Evolutionary conservation across 2,329 filamentous ascomycete genomes (phyloP).

Genomic region (Zymoseptoria pseudotritici): DNA sequence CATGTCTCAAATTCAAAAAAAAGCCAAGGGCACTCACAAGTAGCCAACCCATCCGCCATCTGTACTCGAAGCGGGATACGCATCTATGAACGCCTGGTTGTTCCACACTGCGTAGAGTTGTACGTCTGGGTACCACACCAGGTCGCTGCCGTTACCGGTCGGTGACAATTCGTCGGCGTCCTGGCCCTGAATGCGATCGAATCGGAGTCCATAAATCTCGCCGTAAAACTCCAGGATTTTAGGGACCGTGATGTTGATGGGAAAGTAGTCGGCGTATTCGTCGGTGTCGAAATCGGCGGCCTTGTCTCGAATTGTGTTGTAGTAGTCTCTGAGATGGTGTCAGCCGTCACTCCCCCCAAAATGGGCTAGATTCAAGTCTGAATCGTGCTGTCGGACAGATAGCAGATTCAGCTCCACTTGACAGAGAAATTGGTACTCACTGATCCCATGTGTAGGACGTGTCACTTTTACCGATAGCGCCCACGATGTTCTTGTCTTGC

Average conservation of each 20-base stretch:
- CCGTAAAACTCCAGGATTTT: slow-evolving; percentile 9
- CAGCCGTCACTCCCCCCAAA: neutral
- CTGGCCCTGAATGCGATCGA: slow-evolving; percentile 40
- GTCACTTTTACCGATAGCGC: neutral
- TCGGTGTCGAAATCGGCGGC: neutral
- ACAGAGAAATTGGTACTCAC: neutral
- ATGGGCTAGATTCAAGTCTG: too few relatives aligned
- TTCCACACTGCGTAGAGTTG: neutral
- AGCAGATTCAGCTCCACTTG: too few relatives aligned
- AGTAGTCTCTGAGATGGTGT: neutral
- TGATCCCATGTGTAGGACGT: neutral
- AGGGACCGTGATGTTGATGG: slow-evolving; percentile 1
- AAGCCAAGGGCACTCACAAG: neutral
- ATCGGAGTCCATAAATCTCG: slow-evolving; percentile 7
- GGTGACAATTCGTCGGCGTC: slow-evolving; percentile 52
- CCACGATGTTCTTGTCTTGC: neutral
- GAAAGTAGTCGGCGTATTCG: slow-evolving; percentile 9
- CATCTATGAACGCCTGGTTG: neutral
- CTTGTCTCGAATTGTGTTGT: neutral
- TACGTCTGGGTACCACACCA: slow-evolving; percentile 8
- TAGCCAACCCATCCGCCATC: neutral
- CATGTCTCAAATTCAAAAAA: too few relatives aligned
- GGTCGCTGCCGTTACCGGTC: slow-evolving; percentile 10
- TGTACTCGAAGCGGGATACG: neutral
- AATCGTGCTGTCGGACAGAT: too few relatives aligned